These are phyloP conservation scores for Cruciata laevipes DNA, from an alignment of 257 asterid genomes.

Conservation along the genomic window DNA sequence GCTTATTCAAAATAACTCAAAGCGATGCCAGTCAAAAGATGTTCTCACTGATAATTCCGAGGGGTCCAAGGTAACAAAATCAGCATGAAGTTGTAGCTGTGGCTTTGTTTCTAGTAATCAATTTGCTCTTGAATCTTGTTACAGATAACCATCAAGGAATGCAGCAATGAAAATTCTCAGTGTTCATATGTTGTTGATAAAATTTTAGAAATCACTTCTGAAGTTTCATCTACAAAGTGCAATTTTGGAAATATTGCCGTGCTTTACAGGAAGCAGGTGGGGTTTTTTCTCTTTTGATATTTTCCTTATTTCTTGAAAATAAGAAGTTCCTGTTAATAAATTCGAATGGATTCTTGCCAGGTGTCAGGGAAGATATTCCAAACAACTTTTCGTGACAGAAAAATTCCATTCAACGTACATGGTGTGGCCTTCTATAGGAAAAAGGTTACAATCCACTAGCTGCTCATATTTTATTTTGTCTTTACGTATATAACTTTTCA, in stretches of 20 bases:
- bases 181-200: slow-evolving; percentile 92
- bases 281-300: slow-evolving; percentile 23
- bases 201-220: slow-evolving; percentile 73
- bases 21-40: slow-evolving; percentile 61
- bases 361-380: slow-evolving; percentile 89
- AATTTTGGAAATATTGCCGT: slow-evolving; percentile 65
- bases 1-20: slow-evolving; percentile 67
- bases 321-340: slow-evolving; percentile 12
- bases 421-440: slow-evolving; percentile 99
- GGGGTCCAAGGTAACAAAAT: slow-evolving; percentile 67
- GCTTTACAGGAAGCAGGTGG: slow-evolving; percentile 97
- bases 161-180: slow-evolving; percentile 87
- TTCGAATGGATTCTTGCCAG: slow-evolving; percentile 29
- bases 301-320: slow-evolving; percentile 11
- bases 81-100: neutral
- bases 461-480: slow-evolving; percentile 5
- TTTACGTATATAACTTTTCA: neutral
- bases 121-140: slow-evolving; percentile 11
- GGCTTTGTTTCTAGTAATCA: slow-evolving; percentile 3
- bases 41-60: slow-evolving; percentile 68
- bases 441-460: slow-evolving; percentile 47
- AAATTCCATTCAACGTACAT: slow-evolving; percentile 83
- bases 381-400: slow-evolving; percentile 74
- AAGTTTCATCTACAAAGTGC: slow-evolving; percentile 51
- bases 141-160: slow-evolving; percentile 80